Evolutionary conservation across 2,329 filamentous ascomycete species (phyloP), one percentile per base, ranked within the genome.

Genomic region (Rhynchosporium graminicola): DNA sequence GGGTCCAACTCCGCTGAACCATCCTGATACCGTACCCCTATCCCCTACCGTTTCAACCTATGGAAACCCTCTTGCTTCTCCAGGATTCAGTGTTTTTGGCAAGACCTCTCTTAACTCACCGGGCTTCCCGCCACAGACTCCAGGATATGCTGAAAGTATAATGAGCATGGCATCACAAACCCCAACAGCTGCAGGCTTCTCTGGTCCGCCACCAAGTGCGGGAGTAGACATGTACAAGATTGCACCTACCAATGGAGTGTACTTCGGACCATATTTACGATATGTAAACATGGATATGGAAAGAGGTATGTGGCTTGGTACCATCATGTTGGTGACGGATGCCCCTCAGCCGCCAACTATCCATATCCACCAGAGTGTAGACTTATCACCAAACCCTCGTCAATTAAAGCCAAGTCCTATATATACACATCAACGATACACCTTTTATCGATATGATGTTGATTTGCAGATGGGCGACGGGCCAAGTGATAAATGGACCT

Each of bases 211-310:
- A 9, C 91, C 93, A 7, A 87, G 85, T 69, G 90, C 91, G 58
- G 95, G 95, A 13, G 90, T 98, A 5, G 94, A 97, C 66, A 87
- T 96, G 81, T 99, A 97, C 80, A 95, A 95, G 74, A 87, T 97
- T 46, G 87, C 89, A 61, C 93, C 95, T 0, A 97, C 92, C 0
- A 99, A 99, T 69, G 92, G 92, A 4, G 95, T 99, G 1, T 99
- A 99, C 77, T 99, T 99, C 77, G 95, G 95, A 0, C 95, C 95
- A 0, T 98, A 98, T 74, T 80, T 99, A 54, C 85, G 95, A 71
- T 99, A 99, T 74, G 91, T 91, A 36, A 99, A 99, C 72, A 98
- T 99, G 92, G 92, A 99, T 68, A 77, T 98, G 52, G 93, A 98
- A 73, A 88, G 88, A 67, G 93, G 95, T 0, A 74, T 92, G 10